Evolutionary conservation across 345 rosid genomes (phyloP), one percentile per base, ranked within the genome.

Genomic region (Aegle marmelos): DNA sequence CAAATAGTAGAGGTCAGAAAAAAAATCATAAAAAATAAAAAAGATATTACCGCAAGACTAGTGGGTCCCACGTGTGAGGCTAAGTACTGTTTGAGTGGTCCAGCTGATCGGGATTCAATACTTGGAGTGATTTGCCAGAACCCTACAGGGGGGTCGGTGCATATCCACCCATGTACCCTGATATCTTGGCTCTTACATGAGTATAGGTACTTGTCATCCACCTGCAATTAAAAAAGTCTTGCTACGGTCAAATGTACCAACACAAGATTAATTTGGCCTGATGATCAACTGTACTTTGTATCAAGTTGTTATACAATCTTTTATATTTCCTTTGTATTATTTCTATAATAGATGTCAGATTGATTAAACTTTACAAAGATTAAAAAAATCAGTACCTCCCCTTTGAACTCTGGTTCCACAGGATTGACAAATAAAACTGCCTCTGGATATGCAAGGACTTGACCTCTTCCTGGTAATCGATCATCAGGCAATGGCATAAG

Each of bases 51-150:
- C 22, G 95, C 95, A n/a, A 95, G 97, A 80, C 86, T 85, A 58
- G 84, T 79, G 2, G 99, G 99, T 33, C 99, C 99, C 8, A 93
- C 97, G 64, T 95, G 99, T 7, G 97, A 96, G 66, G 90, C 79
- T 53, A 96, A 90, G 84, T 84, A 88, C 80, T 96, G 99, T 72
- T 96, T 96, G 73, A 85, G 80, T 0, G 97, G 97, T 11, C 99
- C 99, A 19, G 95, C 97, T 0, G 96, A 83, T 39, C 99, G 87
- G 73, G 89, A 96, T 88, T 96, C 98, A 66, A 86, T 86, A 79
- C 98, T 96, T 4, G 99, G 99, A n/a, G 97, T 90, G 76, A 96
- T 96, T 76, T 92, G 99, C 98, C 97, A 96, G 83, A 94, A 91
- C 0, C 97, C 99, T 13, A 93, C 89, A 0, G 91, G 82, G 0